Evolutionary conservation across 1,139 yeast genomes (phyloP).

Genomic region (Candida labiduridarum): DNA sequence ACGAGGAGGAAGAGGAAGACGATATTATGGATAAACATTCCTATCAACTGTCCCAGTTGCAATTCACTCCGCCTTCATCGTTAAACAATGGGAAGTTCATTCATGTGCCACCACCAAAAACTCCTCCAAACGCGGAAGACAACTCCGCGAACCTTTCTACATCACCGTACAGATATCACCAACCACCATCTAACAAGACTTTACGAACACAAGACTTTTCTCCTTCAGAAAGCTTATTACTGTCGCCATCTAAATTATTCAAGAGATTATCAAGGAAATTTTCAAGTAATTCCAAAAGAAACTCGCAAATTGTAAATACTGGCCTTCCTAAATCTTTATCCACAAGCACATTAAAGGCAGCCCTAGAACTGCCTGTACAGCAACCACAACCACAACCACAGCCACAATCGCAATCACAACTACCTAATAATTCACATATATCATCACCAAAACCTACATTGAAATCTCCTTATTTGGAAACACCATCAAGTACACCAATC

Average conservation of each 20-base stretch:
- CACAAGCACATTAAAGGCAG: background rate
- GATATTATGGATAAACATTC: constrained; percentile 6
- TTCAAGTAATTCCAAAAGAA: background rate
- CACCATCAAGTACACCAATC: background rate
- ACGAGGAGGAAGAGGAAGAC: constrained; percentile 8
- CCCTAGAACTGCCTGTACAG: background rate
- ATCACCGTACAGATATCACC: constrained; percentile 1
- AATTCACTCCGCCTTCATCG: constrained; percentile 18
- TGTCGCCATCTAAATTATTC: constrained; percentile 13
- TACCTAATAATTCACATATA: background rate
- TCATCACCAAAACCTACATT: background rate
- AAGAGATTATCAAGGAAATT: constrained; percentile 11
- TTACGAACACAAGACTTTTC: background rate
- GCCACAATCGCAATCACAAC: background rate
- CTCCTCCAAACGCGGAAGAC: background rate
- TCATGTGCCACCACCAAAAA: background rate
- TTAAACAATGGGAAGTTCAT: constrained; percentile 1
- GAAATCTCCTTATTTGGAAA: background rate
- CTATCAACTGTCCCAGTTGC: constrained; percentile 5
- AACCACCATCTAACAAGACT: constrained; percentile 4
- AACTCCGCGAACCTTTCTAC: background rate
- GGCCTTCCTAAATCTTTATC: background rate
- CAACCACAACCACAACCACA: constrained; percentile 1
- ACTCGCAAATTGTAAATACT: background rate
- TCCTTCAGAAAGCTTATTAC: constrained; percentile 1